Evolutionary conservation across 2,329 filamentous ascomycete species (phyloP).

Genomic region (Phialophora verrucosa): DNA sequence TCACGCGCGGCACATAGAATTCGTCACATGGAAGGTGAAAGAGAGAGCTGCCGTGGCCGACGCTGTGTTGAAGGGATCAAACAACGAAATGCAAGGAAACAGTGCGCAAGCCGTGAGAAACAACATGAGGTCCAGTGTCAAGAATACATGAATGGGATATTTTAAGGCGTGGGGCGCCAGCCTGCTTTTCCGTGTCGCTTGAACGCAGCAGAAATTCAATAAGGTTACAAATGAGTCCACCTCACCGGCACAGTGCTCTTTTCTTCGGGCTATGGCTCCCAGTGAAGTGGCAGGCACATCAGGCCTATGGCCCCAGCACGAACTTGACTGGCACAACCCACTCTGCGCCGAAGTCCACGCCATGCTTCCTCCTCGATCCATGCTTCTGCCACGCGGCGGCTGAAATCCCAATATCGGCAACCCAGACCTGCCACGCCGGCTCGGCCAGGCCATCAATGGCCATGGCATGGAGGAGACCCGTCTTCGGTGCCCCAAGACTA

Average conservation of each 20-base stretch:
- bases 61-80: no score
- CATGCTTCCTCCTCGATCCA: conserved; percentile 65
- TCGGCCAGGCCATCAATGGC: conserved; percentile 54
- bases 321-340: conserved; percentile 70
- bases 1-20: not conserved
- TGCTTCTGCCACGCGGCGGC: conserved; percentile 42
- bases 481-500: conserved; percentile 84
- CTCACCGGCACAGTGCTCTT: not conserved
- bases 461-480: conserved; percentile 79
- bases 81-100: not conserved
- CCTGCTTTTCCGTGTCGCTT: conserved; percentile 3
- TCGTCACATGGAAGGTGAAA: not conserved
- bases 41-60: not conserved
- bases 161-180: not conserved
- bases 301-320: conserved; percentile 20
- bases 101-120: not conserved
- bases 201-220: conserved; percentile 9
- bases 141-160: not conserved
- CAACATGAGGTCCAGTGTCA: not conserved
- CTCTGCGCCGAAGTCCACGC: conserved; percentile 83
- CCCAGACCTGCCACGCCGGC: conserved; percentile 72
- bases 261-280: not conserved
- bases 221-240: not conserved
- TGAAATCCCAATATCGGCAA: conserved; percentile 78
- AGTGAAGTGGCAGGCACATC: not conserved